phyloP scores from a whole-genome alignment of 345 rosid species.

The Pistacia integerrima region DNA sequence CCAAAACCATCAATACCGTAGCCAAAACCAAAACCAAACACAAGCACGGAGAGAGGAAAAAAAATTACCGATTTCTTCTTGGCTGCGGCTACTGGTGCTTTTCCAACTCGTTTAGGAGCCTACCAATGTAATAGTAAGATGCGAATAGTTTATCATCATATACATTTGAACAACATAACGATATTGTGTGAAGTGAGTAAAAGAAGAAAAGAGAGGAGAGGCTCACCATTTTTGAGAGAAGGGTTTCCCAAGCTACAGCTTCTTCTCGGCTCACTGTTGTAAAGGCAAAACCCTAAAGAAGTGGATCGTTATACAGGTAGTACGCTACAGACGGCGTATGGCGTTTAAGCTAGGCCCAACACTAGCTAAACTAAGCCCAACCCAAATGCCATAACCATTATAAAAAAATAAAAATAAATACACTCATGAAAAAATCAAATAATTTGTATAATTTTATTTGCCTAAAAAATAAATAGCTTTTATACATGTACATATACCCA shows the following conservation, averaged over 20 bases:
- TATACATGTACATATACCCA: too few species aligned
- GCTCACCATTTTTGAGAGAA: slow-evolving; percentile 1
- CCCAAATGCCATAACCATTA: not conserved
- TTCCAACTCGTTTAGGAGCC: slow-evolving; percentile 61
- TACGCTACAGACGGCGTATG: too few species aligned
- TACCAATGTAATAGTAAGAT: not conserved
- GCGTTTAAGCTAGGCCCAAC: too few species aligned
- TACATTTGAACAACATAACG: not conserved
- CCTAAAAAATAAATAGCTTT: too few species aligned
- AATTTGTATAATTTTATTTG: too few species aligned
- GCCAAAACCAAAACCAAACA: not conserved
- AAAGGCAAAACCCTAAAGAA: not conserved
- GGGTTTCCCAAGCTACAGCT: not conserved
- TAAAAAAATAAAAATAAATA: too few species aligned
- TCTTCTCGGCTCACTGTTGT: not conserved
- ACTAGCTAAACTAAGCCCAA: not conserved
- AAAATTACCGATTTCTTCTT: slow-evolving; percentile 54
- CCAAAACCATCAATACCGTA: not conserved
- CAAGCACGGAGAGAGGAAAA: not conserved
- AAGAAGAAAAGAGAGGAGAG: not conserved
- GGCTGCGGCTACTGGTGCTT: slow-evolving; percentile 34
- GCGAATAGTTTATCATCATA: not conserved
- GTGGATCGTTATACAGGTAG: too few species aligned
- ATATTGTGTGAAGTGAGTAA: not conserved
- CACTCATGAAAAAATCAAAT: too few species aligned